Conservation (phyloP, 352 stramenopile species). For the Plasmopara viticola region DNA sequence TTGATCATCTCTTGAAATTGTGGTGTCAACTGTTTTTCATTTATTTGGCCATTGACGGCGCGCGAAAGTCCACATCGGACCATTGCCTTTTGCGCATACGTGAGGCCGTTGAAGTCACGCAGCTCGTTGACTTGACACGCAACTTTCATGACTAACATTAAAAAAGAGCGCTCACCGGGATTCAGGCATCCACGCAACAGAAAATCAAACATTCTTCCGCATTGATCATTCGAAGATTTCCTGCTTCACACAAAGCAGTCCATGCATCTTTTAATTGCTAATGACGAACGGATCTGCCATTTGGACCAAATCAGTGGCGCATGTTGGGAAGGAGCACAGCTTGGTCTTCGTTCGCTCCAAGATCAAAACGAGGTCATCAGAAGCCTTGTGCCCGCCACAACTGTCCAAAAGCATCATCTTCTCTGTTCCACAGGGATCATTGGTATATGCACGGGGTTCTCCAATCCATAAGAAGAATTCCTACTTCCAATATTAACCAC, state of each 20-base stretch:
- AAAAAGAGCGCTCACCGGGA: not conserved
- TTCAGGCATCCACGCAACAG: not conserved
- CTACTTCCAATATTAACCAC: not conserved
- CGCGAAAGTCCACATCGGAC: not conserved
- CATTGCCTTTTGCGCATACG: not conserved
- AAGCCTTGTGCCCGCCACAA: not conserved
- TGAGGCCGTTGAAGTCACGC: not conserved
- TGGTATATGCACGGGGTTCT: not conserved
- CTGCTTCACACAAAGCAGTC: not conserved
- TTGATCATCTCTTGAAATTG: not conserved
- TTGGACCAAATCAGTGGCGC: not conserved
- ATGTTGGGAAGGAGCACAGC: not conserved
- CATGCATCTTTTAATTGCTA: not conserved
- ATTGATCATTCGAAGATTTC: not conserved
- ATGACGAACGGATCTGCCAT: not conserved
- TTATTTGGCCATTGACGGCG: not conserved
- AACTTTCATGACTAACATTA: not conserved
- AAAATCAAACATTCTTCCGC: no score
- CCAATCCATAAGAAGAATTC: not conserved
- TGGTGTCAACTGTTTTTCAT: not conserved
- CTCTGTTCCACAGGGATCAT: not conserved
- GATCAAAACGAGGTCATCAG: not conserved
- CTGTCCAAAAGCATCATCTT: not conserved
- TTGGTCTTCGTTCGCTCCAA: not conserved
- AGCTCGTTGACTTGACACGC: not conserved